Evolutionary conservation across 2,329 filamentous ascomycete species (phyloP).

Genomic region (Neurospora sp.): DNA sequence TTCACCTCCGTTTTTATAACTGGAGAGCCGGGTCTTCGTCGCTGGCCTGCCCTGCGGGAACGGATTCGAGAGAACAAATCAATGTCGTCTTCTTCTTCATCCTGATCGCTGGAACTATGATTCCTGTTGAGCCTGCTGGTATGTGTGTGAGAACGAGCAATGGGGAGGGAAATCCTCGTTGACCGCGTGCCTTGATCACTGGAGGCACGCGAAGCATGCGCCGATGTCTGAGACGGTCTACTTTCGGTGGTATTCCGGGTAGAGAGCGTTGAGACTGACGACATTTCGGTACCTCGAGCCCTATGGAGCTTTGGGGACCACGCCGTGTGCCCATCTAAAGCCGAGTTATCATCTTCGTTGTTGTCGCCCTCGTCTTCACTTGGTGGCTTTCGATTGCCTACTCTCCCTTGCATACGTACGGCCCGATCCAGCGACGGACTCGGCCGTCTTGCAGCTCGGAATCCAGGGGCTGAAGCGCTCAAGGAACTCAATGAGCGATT

Average conservation of each 20-base stretch:
- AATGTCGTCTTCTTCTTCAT: slow-evolving; percentile 10
- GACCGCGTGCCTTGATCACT: not conserved
- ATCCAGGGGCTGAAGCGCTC: not conserved
- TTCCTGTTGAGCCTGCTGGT: not conserved
- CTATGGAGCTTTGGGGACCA: not conserved
- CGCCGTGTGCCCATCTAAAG: not conserved
- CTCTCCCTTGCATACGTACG: not conserved
- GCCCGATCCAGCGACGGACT: not conserved
- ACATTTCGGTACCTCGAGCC: not conserved
- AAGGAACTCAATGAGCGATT: not conserved
- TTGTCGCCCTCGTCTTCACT: not conserved
- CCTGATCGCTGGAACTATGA: not conserved
- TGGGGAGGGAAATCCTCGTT: not conserved
- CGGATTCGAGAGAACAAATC: slow-evolving; percentile 13
- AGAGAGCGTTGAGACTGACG: not conserved
- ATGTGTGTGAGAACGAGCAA: not conserved
- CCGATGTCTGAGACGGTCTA: not conserved
- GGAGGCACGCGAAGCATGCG: not conserved
- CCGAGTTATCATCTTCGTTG: not conserved
- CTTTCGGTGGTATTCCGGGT: not conserved
- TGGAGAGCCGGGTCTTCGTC: slow-evolving; percentile 3
- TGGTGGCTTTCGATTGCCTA: not conserved
- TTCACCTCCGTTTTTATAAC: slow-evolving; percentile 4
- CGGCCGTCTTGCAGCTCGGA: not conserved
- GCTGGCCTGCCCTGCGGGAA: slow-evolving; percentile 10